Evolutionary conservation across 257 asterid species (phyloP).

Genomic region (Coffea eugenioides): DNA sequence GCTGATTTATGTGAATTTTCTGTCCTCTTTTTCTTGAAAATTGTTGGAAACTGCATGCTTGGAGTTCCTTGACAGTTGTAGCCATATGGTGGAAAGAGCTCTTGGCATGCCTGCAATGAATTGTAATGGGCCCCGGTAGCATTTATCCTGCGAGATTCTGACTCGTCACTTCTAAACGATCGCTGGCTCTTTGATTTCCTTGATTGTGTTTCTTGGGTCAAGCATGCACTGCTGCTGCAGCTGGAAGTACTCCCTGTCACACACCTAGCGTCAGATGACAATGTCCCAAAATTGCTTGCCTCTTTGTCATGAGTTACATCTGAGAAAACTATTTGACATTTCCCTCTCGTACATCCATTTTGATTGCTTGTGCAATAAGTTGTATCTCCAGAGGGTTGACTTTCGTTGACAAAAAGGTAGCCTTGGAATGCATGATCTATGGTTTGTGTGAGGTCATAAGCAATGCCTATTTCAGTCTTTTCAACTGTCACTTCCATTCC

Average conservation of each 20-base stretch:
- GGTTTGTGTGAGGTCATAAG: conserved; percentile 26
- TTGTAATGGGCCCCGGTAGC: conserved; percentile 37
- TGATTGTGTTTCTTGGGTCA: conserved; percentile 40
- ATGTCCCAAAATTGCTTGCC: conserved; percentile 31
- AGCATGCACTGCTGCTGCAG: conserved; percentile 38
- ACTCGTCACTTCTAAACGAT: conserved; percentile 27
- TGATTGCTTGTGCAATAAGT: conserved; percentile 31
- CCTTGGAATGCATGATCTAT: conserved; percentile 26
- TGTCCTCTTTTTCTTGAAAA: conserved; percentile 61
- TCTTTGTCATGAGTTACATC: conserved; percentile 68
- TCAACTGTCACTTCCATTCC: conserved; percentile 25
- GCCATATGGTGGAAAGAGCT: conserved; percentile 29
- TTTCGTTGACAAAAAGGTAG: conserved; percentile 25
- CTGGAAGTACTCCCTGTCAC: conserved; percentile 37
- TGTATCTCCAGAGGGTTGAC: conserved; percentile 26
- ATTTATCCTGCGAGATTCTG: conserved; percentile 43
- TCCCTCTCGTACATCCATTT: conserved; percentile 45
- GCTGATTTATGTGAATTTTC: conserved; percentile 37
- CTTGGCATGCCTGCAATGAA: conserved; percentile 49
- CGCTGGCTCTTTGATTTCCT: conserved; percentile 50
- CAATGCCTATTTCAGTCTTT: conserved; percentile 29
- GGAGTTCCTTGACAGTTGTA: conserved; percentile 23
- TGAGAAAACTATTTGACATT: conserved; percentile 66
- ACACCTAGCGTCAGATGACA: conserved; percentile 22
- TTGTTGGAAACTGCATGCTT: conserved; percentile 51